Evolutionary conservation across 768 basidiomycete species (phyloP), one percentile per base, ranked within the genome.

Genomic region (Psilocybe azurescens): DNA sequence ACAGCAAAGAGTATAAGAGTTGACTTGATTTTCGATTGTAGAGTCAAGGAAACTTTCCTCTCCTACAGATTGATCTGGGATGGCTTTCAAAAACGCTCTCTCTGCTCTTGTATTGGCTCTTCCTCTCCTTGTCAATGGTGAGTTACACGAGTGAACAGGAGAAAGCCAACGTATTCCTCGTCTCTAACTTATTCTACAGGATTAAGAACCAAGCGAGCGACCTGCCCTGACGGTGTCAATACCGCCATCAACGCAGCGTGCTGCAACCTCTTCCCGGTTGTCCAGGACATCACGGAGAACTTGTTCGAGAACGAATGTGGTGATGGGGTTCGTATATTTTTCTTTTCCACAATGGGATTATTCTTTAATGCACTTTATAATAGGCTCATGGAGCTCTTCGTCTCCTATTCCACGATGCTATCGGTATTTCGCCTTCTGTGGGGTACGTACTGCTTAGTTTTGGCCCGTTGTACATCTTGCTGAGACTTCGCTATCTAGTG

Each of bases 321-420:
- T 49, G 60, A 61, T 20, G 53, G 44, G 18, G 60, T 61, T n/a
- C 16, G 60, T 56, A 14, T 14, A 38, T 24, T 4, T 13, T 55
- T 47, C 28, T 9, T 29, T 5, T 29, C n/a, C 24, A 3, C 18
- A 46, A 29, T n/a, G 9, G 13, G 10, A 5, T 32, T 1, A 28
- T 36, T 9, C 7, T 38, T 5, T 30, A 4, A 30, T 9, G 3
- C 30, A 20, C 14, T 33, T 49, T 9, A 18, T 13, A 38, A 29
- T 46, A 71, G 73, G 74, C 61, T 41, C 73, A 72, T 39, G 70
- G 73, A 53, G 68, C 75, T 39, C 72, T 78, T 33, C 70, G 78
- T 33, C 63, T 78, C 38, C 69, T 75, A 13, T 79, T 79, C 73
- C 78, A 82, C 62, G 81, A 81, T 58, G 77, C 80, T 13, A 81